Conservation (phyloP, 1,284 basidiomycete genomes). For the Trichosporon sp. region DNA sequence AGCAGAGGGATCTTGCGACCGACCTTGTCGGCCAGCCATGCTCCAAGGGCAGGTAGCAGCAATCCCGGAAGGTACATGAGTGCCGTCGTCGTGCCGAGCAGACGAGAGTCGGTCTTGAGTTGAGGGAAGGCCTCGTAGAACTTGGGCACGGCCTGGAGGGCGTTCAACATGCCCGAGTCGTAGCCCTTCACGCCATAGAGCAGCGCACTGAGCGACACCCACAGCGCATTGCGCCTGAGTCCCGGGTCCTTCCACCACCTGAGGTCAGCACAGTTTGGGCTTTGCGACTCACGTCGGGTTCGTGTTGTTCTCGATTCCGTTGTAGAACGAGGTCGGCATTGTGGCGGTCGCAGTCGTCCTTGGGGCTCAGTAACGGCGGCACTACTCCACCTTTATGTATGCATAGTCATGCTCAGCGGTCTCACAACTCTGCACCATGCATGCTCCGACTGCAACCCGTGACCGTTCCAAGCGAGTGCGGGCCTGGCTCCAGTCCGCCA, state of each 20-base stretch:
- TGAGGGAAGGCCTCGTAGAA: neutral
- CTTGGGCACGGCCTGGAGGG: constrained; percentile 6
- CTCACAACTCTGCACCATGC: neutral
- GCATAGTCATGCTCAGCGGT: neutral
- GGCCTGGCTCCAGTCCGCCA: neutral
- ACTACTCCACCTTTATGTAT: neutral
- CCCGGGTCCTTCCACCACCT: constrained; percentile 13
- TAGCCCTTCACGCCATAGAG: constrained; percentile 13
- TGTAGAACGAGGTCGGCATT: constrained; percentile 8
- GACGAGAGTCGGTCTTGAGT: constrained; percentile 3
- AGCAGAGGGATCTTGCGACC: constrained; percentile 15
- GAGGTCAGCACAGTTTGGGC: neutral
- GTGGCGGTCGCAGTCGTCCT: neutral
- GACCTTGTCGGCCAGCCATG: constrained; percentile 8
- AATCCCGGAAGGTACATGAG: constrained; percentile 11
- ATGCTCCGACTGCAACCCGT: neutral
- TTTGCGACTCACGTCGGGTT: neutral
- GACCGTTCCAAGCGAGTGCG: neutral
- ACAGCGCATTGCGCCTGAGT: constrained; percentile 9
- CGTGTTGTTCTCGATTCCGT: constrained; percentile 12
- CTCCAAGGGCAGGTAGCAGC: constrained; percentile 1
- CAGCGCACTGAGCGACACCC: constrained; percentile 7
- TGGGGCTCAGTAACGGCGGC: neutral
- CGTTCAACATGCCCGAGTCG: constrained; percentile 10
- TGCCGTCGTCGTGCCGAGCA: constrained; percentile 10